Evolutionary conservation across 345 rosid species (phyloP).

Genomic region (Murraya koenigii): DNA sequence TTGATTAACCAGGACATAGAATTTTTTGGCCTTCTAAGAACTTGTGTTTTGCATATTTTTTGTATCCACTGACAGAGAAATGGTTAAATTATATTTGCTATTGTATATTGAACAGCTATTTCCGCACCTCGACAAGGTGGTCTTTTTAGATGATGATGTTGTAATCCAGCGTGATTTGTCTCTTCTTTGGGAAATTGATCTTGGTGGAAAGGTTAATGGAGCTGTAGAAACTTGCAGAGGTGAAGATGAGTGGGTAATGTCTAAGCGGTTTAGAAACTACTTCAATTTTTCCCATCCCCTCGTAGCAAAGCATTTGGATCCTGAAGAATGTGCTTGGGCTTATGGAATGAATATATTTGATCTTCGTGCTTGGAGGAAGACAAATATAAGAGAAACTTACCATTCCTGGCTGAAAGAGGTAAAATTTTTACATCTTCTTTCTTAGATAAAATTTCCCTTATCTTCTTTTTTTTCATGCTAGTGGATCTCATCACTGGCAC

Average conservation of each 20-base stretch:
- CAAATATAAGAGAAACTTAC: constrained; percentile 82
- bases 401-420: constrained; percentile 98
- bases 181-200: constrained; percentile 92
- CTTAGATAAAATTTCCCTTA: constrained; percentile 44
- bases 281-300: constrained; percentile 99
- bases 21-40: background rate
- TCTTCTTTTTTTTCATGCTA: background rate
- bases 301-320: constrained; percentile 71
- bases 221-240: constrained; percentile 99
- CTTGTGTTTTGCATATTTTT: background rate
- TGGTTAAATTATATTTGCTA: constrained; percentile 9
- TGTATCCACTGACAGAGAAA: background rate
- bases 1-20: background rate
- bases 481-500: background rate
- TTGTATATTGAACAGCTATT: constrained; percentile 66
- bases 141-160: constrained; percentile 92
- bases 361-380: constrained; percentile 85
- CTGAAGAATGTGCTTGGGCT: constrained; percentile 99
- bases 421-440: constrained; percentile 7
- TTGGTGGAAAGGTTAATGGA: constrained; percentile 90
- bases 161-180: constrained; percentile 91
- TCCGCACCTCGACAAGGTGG: constrained; percentile 91
- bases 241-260: constrained; percentile 98
- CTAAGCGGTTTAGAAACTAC: constrained; percentile 92
- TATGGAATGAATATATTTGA: constrained; percentile 99